These are phyloP conservation scores for Stagonosporopsis rhizophila DNA, from an alignment of 2,329 filamentous ascomycete species.

Conservation along the genomic window DNA sequence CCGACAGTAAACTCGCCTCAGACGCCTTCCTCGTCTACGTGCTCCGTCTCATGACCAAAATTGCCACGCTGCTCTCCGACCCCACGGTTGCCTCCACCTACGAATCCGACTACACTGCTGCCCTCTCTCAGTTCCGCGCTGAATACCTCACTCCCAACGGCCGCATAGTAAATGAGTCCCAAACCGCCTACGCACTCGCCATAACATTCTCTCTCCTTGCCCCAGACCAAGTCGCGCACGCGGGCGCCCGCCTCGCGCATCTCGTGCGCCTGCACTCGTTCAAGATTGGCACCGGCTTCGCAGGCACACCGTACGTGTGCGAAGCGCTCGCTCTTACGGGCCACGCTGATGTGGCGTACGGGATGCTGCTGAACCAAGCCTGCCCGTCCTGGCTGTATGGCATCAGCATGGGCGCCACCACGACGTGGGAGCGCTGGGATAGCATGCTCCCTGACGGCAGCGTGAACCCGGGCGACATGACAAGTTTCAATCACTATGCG, in stretches of 20 bases:
- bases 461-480: conserved; percentile 57
- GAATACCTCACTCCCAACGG: conserved; percentile 1
- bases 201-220: background rate
- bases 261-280: conserved; percentile 3
- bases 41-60: background rate
- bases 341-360: conserved; percentile 16
- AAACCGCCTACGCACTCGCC: conserved; percentile 2
- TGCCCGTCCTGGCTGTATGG: conserved; percentile 59
- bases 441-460: conserved; percentile 54
- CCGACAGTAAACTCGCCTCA: background rate
- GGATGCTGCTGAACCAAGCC: conserved; percentile 49
- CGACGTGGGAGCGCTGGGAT: conserved; percentile 61
- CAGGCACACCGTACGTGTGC: conserved; percentile 19
- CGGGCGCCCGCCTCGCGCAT: background rate
- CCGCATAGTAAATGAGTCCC: background rate
- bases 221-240: background rate
- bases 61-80: background rate
- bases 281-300: conserved; percentile 23
- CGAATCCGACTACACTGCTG: background rate
- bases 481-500: conserved; percentile 38
- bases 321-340: conserved; percentile 6
- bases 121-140: background rate
- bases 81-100: background rate
- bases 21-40: conserved; percentile 1
- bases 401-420: conserved; percentile 55